Evolutionary conservation across 345 rosid species (phyloP), one percentile per base, ranked within the genome.

Genomic region (Linum lewisii): DNA sequence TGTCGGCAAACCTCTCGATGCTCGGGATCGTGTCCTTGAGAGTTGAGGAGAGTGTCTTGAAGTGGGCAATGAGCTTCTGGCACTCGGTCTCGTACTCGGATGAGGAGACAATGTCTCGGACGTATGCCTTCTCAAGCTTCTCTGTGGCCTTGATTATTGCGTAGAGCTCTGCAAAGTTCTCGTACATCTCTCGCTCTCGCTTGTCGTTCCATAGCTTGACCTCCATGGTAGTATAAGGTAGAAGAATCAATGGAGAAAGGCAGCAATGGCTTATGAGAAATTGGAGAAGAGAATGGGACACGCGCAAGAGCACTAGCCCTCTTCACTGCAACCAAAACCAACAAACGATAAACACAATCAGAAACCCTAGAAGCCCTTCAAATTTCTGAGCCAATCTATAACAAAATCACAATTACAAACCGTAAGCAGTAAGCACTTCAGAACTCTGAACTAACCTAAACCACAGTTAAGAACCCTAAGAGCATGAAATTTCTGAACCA

Each of bases 211-310:
- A 93, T 74, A 87, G 78, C 75, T 87, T 90, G 68, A 90, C 95
- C 79, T 93, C 99, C 97, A 90, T 93, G 16, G 25, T 62, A 13
- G 24, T n/a, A 21, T 1, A 2, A 5, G 38, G 51, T 45, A 20
- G 66, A 61, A 37, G 58, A 15, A 70, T 38, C 4, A 21, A 29
- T 29, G 5, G 34, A 4, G n/a, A n/a, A n/a, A n/a, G 7, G 34
- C 34, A 29, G 34, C 7, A 29, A 29, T 29, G 34, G 34, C 34
- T 29, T 5, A 4, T 29, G 34, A 29, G 34, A 29, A 65, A 76
- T 65, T 83, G 98, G 95, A 88, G 94, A 84, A 92, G 96, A 78
- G 83, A 78, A 86, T 62, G 95, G 98, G 96, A 73, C 95, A 92
- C 98, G 96, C 79, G 95, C 96, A 82, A 67, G 79, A 74, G 81